These are phyloP conservation scores for Gracilaria domingensis DNA, from an alignment of 23 red algal genomes.

Conservation along the genomic window DNA sequence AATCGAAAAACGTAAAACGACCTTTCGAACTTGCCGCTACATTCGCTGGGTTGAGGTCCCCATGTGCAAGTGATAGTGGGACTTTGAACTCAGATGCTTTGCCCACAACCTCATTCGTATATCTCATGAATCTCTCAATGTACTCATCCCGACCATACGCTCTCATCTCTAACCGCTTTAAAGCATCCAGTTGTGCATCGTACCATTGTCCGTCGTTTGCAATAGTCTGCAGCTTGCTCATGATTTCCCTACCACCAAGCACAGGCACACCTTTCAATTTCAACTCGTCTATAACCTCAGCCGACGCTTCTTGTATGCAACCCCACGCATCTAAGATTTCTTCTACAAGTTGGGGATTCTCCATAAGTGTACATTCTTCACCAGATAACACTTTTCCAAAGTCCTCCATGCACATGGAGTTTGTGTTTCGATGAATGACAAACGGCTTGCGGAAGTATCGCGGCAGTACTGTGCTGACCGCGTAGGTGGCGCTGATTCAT, in stretches of 20 bases:
- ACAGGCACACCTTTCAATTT: slow-evolving; percentile 7
- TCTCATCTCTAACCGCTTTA: neutral
- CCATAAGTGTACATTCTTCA: neutral
- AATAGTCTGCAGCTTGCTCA: neutral
- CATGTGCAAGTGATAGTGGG: slow-evolving; percentile 13
- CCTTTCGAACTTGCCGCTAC: neutral
- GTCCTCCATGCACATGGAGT: neutral
- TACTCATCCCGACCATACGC: slow-evolving; percentile 19
- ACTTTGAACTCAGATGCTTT: slow-evolving; percentile 11
- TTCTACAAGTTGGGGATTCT: neutral
- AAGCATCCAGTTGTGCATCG: neutral
- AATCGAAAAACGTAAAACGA: slow-evolving; percentile 22
- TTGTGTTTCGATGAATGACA: neutral
- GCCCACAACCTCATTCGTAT: slow-evolving; percentile 9
- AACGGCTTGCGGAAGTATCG: slow-evolving; percentile 1
- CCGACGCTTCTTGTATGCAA: slow-evolving; percentile 13
- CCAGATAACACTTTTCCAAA: neutral
- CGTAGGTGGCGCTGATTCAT: neutral
- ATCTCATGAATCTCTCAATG: neutral
- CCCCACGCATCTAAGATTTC: slow-evolving; percentile 20
- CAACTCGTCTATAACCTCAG: neutral
- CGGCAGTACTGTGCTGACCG: slow-evolving; percentile 14
- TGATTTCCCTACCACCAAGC: slow-evolving; percentile 2
- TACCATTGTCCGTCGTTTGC: slow-evolving; percentile 7
- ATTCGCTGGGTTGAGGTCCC: slow-evolving; percentile 19